Evolutionary conservation across 345 rosid genomes (phyloP).

Genomic region (Sisymbrium altissimum): DNA sequence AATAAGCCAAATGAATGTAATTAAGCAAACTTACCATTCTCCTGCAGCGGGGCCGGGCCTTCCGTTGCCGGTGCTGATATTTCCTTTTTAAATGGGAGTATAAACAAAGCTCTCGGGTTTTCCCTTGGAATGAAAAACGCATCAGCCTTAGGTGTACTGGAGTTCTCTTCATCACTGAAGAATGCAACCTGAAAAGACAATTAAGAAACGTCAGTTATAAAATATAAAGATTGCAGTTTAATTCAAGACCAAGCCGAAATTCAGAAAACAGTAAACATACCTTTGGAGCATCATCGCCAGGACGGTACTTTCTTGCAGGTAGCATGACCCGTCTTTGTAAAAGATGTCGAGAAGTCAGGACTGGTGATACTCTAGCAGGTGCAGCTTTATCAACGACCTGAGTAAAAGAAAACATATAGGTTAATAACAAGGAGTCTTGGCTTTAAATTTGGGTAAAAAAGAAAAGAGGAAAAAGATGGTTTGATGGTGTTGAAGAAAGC

Average conservation of each 20-base stretch:
- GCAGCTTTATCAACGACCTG: slow-evolving; percentile 86
- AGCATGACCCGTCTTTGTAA: slow-evolving; percentile 67
- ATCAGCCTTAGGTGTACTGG: slow-evolving; percentile 84
- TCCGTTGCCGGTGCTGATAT: slow-evolving; percentile 51
- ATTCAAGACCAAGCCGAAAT: slow-evolving; percentile 3
- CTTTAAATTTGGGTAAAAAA: background rate
- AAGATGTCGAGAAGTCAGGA: slow-evolving; percentile 77
- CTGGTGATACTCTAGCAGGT: slow-evolving; percentile 69
- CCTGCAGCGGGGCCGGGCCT: slow-evolving; percentile 33
- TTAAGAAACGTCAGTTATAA: slow-evolving; percentile 11
- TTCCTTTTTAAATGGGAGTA: slow-evolving; percentile 60
- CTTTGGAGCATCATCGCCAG: slow-evolving; percentile 65
- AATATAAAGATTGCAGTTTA: background rate
- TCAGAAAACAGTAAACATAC: slow-evolving; percentile 34
- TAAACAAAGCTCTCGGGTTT: slow-evolving; percentile 85
- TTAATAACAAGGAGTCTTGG: background rate
- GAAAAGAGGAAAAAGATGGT: background rate
- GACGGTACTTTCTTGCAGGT: slow-evolving; percentile 77
- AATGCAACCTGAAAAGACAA: slow-evolving; percentile 72
- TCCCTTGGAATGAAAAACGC: slow-evolving; percentile 86
- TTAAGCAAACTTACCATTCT: slow-evolving; percentile 46
- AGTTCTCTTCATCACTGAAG: slow-evolving; percentile 72
- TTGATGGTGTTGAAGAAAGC: background rate
- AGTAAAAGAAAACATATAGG: background rate
- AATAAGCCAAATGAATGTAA: background rate